Conservation (phyloP, 2,329 filamentous ascomycete genomes). For the Rhexocercosporidium sp. region DNA sequence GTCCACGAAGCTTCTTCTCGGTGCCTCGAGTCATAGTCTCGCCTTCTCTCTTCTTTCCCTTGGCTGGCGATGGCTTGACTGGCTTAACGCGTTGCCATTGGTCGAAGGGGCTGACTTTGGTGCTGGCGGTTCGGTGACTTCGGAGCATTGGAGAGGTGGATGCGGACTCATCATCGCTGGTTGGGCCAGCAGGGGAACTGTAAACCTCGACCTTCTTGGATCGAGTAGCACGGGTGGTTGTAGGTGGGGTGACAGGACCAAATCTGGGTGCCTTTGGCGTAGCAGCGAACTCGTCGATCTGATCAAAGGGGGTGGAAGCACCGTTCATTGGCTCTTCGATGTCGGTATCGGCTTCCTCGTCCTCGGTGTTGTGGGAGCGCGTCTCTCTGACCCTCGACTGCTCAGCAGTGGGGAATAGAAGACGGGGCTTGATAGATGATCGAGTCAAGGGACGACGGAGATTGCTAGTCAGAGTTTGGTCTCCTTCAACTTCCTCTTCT, state of each 20-base stretch:
- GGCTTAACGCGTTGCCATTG: conserved; percentile 71
- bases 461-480: conserved; percentile 38
- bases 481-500: conserved; percentile 41
- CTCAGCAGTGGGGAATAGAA: conserved; percentile 64
- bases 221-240: conserved; percentile 64
- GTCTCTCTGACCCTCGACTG: conserved; percentile 58
- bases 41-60: conserved; percentile 49
- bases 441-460: conserved; percentile 60
- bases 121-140: conserved; percentile 16
- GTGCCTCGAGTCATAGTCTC: conserved; percentile 42
- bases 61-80: conserved; percentile 9
- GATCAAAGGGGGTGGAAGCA: conserved; percentile 38
- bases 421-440: conserved; percentile 72
- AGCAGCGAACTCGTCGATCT: conserved; percentile 44
- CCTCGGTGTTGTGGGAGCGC: conserved; percentile 66
- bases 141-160: conserved; percentile 43
- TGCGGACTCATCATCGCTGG: conserved; percentile 29
- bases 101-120: conserved; percentile 59
- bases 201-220: conserved; percentile 51
- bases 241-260: conserved; percentile 65
- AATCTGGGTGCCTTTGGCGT: conserved; percentile 63
- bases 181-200: conserved; percentile 44
- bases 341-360: conserved; percentile 57
- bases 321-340: conserved; percentile 48
- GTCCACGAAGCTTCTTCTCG: conserved; percentile 46